A percentile compares a stretch with the other conserved stretches of the same genome.
These are phyloP conservation scores for Scenedesmus sp. DNA, from an alignment of 163 green algal genomes.

Conservation along the genomic window DNA sequence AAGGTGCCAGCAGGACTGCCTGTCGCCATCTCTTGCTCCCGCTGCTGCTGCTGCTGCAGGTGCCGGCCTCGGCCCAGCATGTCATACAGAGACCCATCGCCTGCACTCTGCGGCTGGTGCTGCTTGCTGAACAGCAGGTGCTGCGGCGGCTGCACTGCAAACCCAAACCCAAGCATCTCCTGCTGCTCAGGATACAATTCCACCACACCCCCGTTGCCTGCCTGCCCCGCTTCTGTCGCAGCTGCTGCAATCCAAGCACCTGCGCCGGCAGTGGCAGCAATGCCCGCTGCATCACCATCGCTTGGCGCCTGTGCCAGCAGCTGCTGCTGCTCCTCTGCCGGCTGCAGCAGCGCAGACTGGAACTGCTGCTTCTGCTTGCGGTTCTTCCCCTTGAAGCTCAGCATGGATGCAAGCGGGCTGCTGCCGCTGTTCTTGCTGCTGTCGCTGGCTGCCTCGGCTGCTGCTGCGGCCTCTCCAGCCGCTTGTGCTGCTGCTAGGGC, in stretches of 20 bases:
- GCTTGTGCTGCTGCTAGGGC: slow-evolving; percentile 36
- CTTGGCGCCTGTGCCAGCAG: neutral
- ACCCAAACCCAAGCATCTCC: slow-evolving; percentile 17
- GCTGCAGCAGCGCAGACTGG: slow-evolving; percentile 45
- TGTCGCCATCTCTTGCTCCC: neutral
- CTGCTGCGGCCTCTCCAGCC: neutral
- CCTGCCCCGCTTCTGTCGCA: neutral
- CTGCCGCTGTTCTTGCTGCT: slow-evolving; percentile 21
- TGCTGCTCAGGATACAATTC: slow-evolving; percentile 32
- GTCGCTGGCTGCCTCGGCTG: slow-evolving; percentile 15
- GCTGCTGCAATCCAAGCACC: slow-evolving; percentile 16
- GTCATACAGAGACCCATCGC: neutral
- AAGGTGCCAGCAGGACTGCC: neutral
- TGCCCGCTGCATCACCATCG: neutral
- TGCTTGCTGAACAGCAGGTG: neutral
- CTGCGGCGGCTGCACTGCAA: neutral
- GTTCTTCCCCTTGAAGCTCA: neutral
- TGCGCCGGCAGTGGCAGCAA: neutral
- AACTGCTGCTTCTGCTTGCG: slow-evolving; percentile 37
- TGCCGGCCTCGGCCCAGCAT: neutral
- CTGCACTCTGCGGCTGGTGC: neutral
- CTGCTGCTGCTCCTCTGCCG: slow-evolving; percentile 21
- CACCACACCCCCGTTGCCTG: neutral
- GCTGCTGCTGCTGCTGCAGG: slow-evolving; percentile 19
- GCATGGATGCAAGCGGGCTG: neutral